Evolutionary conservation across 495 filamentous ascomycete genomes (phyloP).

Genomic region (Xylaria scruposa): DNA sequence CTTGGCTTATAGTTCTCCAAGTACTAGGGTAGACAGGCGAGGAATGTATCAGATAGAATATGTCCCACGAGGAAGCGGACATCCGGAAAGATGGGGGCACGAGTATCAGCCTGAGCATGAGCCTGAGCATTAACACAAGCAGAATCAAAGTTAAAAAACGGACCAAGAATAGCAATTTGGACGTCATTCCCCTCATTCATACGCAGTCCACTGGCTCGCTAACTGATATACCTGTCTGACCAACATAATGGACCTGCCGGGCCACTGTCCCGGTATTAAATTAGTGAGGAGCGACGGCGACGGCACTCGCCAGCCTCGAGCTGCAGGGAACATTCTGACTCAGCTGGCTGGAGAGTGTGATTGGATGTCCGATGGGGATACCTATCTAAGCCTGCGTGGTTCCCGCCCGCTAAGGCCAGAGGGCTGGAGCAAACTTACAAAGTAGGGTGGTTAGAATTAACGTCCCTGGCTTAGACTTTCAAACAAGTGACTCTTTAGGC

Average conservation of each 20-base stretch:
- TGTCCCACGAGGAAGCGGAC: slow-evolving; percentile 13
- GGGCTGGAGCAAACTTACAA: not conserved
- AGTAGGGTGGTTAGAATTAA: not conserved
- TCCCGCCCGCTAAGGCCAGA: slow-evolving; percentile 1
- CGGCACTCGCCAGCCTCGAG: slow-evolving; percentile 1
- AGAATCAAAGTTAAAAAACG: not conserved
- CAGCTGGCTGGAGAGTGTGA: not conserved
- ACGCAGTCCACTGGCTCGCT: not conserved
- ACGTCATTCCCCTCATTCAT: not conserved
- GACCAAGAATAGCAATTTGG: slow-evolving; percentile 1
- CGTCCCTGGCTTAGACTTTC: not conserved
- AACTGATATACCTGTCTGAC: not conserved
- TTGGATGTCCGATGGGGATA: not conserved
- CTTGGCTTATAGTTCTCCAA: not conserved
- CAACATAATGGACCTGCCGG: slow-evolving; percentile 1
- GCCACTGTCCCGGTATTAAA: not conserved
- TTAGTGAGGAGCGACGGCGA: slow-evolving; percentile 11
- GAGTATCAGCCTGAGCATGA: not conserved
- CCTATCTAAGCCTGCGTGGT: not conserved
- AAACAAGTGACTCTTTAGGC: not conserved
- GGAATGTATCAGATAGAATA: slow-evolving; percentile 21
- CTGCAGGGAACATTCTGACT: not conserved
- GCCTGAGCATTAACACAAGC: not conserved
- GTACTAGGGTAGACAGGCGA: not conserved
- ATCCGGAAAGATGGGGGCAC: slow-evolving; percentile 9